Evolutionary conservation across 78 protist species (phyloP).

Genomic region (Dictyostelium firmibasis): DNA sequence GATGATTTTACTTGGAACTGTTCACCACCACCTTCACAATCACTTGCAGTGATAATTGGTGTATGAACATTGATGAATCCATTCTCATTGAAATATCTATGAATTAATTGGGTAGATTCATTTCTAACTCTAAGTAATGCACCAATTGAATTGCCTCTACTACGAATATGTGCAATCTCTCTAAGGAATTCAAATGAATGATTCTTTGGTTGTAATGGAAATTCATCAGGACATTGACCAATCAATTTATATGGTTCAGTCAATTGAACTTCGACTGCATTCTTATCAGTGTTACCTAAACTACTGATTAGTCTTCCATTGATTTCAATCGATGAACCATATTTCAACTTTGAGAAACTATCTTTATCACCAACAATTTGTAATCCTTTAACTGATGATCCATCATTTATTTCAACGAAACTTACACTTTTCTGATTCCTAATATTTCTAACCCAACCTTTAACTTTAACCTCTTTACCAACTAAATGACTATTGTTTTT

Average conservation of each 20-base stretch:
- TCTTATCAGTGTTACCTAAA: constrained; percentile 25
- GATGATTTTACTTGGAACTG: constrained; percentile 64
- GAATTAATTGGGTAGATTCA: constrained; percentile 75
- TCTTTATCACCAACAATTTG: constrained; percentile 65
- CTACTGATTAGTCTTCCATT: constrained; percentile 8
- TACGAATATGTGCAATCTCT: constrained; percentile 89
- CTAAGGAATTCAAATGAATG: constrained; percentile 93
- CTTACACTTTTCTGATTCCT: constrained; percentile 46
- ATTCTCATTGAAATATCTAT: constrained; percentile 74
- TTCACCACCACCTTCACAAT: constrained; percentile 97
- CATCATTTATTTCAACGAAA: constrained; percentile 60
- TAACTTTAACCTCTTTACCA: background rate
- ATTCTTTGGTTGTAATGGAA: constrained; percentile 93
- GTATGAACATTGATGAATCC: constrained; percentile 88
- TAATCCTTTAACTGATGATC: constrained; percentile 15
- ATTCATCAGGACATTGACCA: constrained; percentile 30
- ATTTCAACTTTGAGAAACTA: background rate
- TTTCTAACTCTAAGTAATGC: constrained; percentile 86
- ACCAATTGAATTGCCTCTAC: constrained; percentile 85
- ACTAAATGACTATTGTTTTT: background rate
- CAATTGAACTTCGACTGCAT: background rate
- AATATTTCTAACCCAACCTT: constrained; percentile 61
- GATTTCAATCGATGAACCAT: constrained; percentile 53
- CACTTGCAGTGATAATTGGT: constrained; percentile 91
- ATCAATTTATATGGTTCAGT: background rate